These are phyloP conservation scores for Ophiostoma perfectum DNA, from an alignment of 2,329 filamentous ascomycete genomes.

Conservation along the genomic window DNA sequence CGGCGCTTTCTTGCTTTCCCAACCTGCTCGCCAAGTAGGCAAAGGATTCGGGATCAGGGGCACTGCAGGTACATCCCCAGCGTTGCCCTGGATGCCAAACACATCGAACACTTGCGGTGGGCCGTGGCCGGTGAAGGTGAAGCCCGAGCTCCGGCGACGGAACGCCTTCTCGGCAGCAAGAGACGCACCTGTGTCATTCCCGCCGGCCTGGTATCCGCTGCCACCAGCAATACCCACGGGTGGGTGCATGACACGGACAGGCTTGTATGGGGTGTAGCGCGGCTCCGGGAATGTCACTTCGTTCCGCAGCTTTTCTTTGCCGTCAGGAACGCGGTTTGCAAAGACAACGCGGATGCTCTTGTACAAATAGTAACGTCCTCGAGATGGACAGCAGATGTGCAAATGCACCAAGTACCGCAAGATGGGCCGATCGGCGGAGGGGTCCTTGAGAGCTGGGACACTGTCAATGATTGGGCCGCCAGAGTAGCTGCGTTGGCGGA, in stretches of 20 bases:
- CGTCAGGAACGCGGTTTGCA: constrained; percentile 91
- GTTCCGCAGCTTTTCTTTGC: constrained; percentile 85
- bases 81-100: constrained; percentile 31
- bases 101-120: constrained; percentile 33
- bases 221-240: constrained; percentile 26
- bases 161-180: constrained; percentile 56
- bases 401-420: constrained; percentile 87
- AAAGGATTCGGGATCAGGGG: background rate
- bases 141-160: constrained; percentile 53
- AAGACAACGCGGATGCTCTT: constrained; percentile 92
- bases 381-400: constrained; percentile 83
- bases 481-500: constrained; percentile 89
- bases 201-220: constrained; percentile 29
- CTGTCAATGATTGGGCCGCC: constrained; percentile 73
- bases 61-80: constrained; percentile 22
- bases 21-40: background rate
- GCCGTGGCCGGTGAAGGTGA: constrained; percentile 34
- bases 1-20: background rate
- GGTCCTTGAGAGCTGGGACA: constrained; percentile 34
- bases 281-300: constrained; percentile 88
- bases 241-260: constrained; percentile 49
- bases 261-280: constrained; percentile 77
- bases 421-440: constrained; percentile 55
- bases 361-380: constrained; percentile 82
- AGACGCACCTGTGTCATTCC: constrained; percentile 41